phyloP scores from a whole-genome alignment of 2,329 filamentous ascomycete genomes.

The Pseudonectria foliicola region DNA sequence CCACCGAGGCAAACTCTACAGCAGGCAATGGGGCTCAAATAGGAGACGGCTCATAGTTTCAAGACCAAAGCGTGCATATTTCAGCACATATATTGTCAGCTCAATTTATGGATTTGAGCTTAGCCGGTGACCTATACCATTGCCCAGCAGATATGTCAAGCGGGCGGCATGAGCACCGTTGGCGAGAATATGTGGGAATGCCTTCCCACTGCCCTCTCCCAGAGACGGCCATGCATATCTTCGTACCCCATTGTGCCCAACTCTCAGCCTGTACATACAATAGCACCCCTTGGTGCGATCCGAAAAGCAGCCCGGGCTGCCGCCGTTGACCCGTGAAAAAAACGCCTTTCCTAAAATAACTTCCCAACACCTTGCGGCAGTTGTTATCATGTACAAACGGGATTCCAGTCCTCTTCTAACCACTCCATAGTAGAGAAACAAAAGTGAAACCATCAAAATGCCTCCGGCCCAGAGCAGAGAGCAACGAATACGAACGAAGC shows the following conservation, averaged over 20 bases:
- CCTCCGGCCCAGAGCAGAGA: constrained; percentile 3
- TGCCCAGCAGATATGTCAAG: too few relatives aligned
- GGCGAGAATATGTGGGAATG: too few relatives aligned
- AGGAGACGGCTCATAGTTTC: not conserved
- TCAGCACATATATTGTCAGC: constrained; percentile 20
- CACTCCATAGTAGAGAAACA: not conserved
- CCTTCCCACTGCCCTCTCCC: too few relatives aligned
- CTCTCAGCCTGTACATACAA: too few relatives aligned
- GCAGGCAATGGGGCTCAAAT: too few relatives aligned
- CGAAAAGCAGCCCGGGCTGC: not conserved
- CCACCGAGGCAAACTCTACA: too few relatives aligned
- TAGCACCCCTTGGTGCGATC: too few relatives aligned
- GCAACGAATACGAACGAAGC: constrained; percentile 17
- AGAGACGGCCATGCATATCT: not conserved
- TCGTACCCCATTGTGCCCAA: not conserved
- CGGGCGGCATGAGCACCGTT: too few relatives aligned
- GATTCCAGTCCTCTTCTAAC: constrained; percentile 4
- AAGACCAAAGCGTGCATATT: constrained; percentile 19
- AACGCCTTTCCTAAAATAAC: constrained; percentile 15
- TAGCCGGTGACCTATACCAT: too few relatives aligned
- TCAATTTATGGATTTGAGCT: constrained; percentile 6
- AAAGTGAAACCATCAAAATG: not conserved
- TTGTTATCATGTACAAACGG: constrained; percentile 12
- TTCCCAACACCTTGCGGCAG: constrained; percentile 10
- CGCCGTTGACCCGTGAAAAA: constrained; percentile 2